Evolutionary conservation across 345 rosid species (phyloP).

Genomic region (Rhodomyrtus tomentosa): DNA sequence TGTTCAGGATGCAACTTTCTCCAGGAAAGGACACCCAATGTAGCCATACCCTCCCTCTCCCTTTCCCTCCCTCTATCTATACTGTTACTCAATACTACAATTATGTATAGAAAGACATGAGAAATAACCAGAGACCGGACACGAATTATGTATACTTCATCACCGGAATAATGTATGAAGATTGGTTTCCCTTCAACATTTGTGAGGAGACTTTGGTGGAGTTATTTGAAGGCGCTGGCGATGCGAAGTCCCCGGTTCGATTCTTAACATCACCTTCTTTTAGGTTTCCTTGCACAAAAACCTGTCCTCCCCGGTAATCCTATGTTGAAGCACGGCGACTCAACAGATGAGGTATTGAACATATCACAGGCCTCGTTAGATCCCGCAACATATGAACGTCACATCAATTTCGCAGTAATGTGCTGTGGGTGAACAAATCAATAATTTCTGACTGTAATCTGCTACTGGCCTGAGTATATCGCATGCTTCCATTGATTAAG

Average conservation of each 20-base stretch:
- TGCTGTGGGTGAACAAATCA: neutral
- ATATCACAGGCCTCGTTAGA: neutral
- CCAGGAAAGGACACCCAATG: neutral
- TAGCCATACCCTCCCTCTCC: neutral
- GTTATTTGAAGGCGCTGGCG: neutral
- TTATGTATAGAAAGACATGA: neutral
- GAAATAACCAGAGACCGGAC: neutral
- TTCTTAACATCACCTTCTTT: neutral
- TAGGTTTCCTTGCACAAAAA: neutral
- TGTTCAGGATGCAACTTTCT: conserved; percentile 9
- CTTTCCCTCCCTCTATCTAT: neutral
- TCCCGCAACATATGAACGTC: neutral
- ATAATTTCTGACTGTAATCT: neutral
- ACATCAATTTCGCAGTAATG: neutral
- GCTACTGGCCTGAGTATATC: neutral
- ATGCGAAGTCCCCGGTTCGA: neutral
- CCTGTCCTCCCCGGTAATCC: neutral
- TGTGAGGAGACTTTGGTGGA: neutral
- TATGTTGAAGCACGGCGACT: neutral
- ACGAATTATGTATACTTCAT: neutral
- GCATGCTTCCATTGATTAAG: neutral
- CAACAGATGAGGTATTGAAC: neutral
- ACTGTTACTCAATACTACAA: neutral
- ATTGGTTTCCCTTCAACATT: neutral
- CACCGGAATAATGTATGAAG: neutral